Percentiles rank a stretch among this genome's conserved stretches.
These are phyloP conservation scores for Baudoinia panamericana DNA, from an alignment of 495 filamentous ascomycete species.

Conservation along the genomic window DNA sequence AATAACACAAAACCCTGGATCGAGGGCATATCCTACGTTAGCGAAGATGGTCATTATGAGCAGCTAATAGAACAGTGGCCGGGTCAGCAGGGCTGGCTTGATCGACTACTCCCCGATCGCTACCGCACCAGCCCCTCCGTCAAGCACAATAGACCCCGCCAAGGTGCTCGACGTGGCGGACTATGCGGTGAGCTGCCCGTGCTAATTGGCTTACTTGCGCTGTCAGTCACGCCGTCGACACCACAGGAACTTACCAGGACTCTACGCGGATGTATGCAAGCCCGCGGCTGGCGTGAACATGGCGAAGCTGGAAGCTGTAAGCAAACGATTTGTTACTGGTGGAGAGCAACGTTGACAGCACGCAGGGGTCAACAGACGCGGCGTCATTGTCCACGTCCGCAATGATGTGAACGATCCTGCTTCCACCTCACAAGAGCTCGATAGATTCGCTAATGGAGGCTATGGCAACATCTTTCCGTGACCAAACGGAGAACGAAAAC, in stretches of 20 bases:
- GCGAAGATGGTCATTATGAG: neutral
- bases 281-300: neutral
- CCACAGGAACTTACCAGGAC: neutral
- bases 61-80: constrained; percentile 14
- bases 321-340: neutral
- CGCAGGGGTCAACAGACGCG: constrained; percentile 1
- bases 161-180: constrained; percentile 14
- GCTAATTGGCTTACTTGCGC: constrained; percentile 24
- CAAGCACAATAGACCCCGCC: neutral
- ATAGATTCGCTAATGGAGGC: neutral
- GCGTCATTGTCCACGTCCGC: neutral
- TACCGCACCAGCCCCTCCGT: constrained; percentile 17
- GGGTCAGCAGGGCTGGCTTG: constrained; percentile 18
- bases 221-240: constrained; percentile 14
- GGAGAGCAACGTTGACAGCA: neutral
- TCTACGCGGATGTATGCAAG: constrained; percentile 3
- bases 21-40: neutral
- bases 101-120: constrained; percentile 22
- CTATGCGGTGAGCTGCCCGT: constrained; percentile 26
- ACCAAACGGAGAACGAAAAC: neutral
- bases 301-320: neutral
- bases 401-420: neutral
- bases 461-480: constrained; percentile 1
- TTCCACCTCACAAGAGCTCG: neutral
- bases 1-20: neutral